Conservation (phyloP, 1,139 yeast genomes). For the Nadsonia starkeyi-henricii region DNA sequence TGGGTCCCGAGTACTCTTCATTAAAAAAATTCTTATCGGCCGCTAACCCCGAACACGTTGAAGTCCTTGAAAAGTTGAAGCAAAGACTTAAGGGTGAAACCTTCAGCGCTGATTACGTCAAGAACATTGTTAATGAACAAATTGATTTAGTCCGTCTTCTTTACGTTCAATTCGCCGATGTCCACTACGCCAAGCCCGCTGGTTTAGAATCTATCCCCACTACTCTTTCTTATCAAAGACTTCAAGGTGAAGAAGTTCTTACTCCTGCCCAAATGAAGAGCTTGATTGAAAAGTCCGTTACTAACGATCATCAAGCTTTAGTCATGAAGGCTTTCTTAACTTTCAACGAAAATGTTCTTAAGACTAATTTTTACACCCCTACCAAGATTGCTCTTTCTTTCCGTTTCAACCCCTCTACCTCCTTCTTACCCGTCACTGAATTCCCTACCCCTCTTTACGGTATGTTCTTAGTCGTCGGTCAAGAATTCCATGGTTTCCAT, state of each 20-base stretch:
- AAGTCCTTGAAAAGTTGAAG: slow-evolving; percentile 67
- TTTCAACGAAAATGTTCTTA: slow-evolving; percentile 76
- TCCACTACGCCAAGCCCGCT: slow-evolving; percentile 55
- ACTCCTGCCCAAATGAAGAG: slow-evolving; percentile 62
- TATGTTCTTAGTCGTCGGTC: slow-evolving; percentile 90
- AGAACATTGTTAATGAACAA: slow-evolving; percentile 60
- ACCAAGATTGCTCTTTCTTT: slow-evolving; percentile 92
- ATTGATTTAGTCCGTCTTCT: slow-evolving; percentile 65
- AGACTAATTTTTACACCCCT: slow-evolving; percentile 88
- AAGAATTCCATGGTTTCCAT: slow-evolving; percentile 95
- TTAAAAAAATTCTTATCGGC: slow-evolving; percentile 52
- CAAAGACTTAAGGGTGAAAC: slow-evolving; percentile 89
- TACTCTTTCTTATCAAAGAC: slow-evolving; percentile 81
- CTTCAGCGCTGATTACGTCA: slow-evolving; percentile 73
- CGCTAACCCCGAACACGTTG: slow-evolving; percentile 44
- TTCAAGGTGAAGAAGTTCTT: slow-evolving; percentile 63
- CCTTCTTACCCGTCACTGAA: slow-evolving; percentile 69
- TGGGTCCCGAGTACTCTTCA: slow-evolving; percentile 80
- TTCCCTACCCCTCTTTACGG: slow-evolving; percentile 91
- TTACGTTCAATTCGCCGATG: slow-evolving; percentile 85
- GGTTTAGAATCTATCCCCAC: slow-evolving; percentile 39
- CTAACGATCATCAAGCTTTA: slow-evolving; percentile 65
- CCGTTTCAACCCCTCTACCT: slow-evolving; percentile 55
- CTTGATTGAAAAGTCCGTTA: slow-evolving; percentile 53
- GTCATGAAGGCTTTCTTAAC: slow-evolving; percentile 72